These are phyloP conservation scores for Hortaea sp. DNA, from an alignment of 2,329 filamentous ascomycete species.

Conservation along the genomic window DNA sequence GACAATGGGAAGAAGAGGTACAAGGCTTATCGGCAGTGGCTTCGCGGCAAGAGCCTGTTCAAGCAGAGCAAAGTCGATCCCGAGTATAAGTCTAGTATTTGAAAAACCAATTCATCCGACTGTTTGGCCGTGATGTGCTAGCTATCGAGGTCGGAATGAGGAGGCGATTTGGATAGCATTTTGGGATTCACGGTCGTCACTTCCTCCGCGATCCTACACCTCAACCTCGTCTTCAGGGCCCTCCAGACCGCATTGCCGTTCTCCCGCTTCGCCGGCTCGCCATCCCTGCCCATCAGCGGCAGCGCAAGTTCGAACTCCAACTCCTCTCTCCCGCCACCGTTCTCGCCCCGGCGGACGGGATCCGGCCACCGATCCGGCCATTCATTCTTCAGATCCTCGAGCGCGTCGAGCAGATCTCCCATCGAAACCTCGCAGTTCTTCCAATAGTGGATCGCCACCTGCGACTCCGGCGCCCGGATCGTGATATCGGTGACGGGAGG, in stretches of 20 bases:
- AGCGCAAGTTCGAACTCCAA: not conserved
- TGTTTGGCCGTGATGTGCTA: too few species aligned
- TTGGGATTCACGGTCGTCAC: too few species aligned
- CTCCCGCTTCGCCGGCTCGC: not conserved
- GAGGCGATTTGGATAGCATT: too few species aligned
- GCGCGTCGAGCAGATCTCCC: not conserved
- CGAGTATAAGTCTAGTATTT: slow-evolving; percentile 25
- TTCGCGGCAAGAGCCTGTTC: slow-evolving; percentile 88
- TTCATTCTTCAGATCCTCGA: not conserved
- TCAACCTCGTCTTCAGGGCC: not conserved
- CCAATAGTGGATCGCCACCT: not conserved
- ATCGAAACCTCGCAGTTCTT: not conserved
- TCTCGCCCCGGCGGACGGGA: not conserved
- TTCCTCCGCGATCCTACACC: not conserved
- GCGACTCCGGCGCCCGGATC: not conserved
- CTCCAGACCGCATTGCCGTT: not conserved
- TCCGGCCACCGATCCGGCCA: not conserved
- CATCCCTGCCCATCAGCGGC: not conserved
- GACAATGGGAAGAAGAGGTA: slow-evolving; percentile 89
- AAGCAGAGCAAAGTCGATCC: slow-evolving; percentile 61
- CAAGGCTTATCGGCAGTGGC: slow-evolving; percentile 92
- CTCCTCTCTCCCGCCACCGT: not conserved
- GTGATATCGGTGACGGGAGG: not conserved
- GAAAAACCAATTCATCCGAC: not conserved
- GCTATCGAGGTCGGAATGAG: too few species aligned